phyloP scores from a whole-genome alignment of 1,284 basidiomycete species.

The Xanthoconium separans region DNA sequence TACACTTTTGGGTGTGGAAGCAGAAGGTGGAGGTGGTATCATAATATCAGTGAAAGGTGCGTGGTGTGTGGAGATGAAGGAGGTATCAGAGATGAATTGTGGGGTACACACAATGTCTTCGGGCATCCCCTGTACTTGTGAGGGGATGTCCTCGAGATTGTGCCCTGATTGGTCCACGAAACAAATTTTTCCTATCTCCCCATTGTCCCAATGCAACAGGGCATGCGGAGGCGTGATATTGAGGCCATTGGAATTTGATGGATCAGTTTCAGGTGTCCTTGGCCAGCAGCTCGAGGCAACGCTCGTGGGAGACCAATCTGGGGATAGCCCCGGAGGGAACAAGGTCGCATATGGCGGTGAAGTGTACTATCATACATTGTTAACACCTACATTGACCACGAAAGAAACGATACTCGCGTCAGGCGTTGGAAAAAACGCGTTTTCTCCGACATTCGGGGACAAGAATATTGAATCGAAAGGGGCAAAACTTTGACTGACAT shows the following conservation, averaged over 20 bases:
- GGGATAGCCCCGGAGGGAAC: constrained; percentile 24
- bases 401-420: constrained; percentile 13
- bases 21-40: not conserved
- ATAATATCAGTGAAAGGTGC: not conserved
- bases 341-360: not conserved
- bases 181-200: not conserved
- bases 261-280: constrained; percentile 16
- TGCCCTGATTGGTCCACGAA: constrained; percentile 23
- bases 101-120: constrained; percentile 26
- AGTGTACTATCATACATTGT: constrained; percentile 5
- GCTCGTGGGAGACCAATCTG: constrained; percentile 28
- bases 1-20: not conserved
- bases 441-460: not conserved
- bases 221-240: not conserved
- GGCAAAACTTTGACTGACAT: not conserved
- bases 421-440: not conserved
- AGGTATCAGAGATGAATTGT: not conserved
- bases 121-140: constrained; percentile 2
- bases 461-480: not conserved
- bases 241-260: not conserved
- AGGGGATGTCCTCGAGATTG: constrained; percentile 18
- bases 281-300: constrained; percentile 22
- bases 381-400: not conserved
- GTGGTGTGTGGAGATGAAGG: not conserved
- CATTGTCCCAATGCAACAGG: not conserved